Percentiles rank a stretch among this genome's conserved stretches.
Evolutionary conservation across 345 rosid genomes (phyloP).

Genomic region (Schrenkiella parvula): DNA sequence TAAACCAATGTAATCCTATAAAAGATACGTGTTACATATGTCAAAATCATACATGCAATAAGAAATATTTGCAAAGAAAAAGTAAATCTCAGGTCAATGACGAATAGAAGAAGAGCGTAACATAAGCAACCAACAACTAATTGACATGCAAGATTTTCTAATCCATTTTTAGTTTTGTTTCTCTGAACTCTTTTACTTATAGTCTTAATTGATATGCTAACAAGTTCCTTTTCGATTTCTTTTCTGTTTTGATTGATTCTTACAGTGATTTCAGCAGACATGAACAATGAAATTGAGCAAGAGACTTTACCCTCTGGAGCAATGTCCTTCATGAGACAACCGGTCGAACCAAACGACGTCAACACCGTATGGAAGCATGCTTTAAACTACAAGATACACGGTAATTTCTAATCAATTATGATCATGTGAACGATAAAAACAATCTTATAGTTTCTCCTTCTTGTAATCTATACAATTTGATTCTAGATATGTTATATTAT

Average conservation of each 20-base stretch:
- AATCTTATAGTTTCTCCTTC: neutral
- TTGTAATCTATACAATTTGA: neutral
- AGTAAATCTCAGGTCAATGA: neutral
- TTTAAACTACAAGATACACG: conserved; percentile 11
- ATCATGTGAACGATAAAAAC: neutral
- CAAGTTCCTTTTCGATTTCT: neutral
- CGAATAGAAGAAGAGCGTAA: neutral
- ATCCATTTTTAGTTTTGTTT: neutral
- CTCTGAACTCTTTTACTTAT: neutral
- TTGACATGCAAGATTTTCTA: neutral
- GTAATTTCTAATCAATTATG: conserved; percentile 5
- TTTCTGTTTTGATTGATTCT: neutral
- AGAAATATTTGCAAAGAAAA: neutral
- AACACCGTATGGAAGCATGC: conserved; percentile 45
- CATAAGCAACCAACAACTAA: neutral
- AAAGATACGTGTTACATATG: neutral
- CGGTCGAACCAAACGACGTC: conserved; percentile 39
- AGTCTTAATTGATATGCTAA: conserved; percentile 2
- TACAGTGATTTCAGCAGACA: conserved; percentile 69
- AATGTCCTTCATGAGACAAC: conserved; percentile 38
- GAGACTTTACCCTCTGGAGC: conserved; percentile 45
- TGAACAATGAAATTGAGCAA: conserved; percentile 31
- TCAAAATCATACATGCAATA: neutral
- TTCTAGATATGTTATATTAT: neutral
- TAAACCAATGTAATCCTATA: neutral